Conservation (phyloP, 1,284 basidiomycete species). For the Amylostereum areolatum region DNA sequence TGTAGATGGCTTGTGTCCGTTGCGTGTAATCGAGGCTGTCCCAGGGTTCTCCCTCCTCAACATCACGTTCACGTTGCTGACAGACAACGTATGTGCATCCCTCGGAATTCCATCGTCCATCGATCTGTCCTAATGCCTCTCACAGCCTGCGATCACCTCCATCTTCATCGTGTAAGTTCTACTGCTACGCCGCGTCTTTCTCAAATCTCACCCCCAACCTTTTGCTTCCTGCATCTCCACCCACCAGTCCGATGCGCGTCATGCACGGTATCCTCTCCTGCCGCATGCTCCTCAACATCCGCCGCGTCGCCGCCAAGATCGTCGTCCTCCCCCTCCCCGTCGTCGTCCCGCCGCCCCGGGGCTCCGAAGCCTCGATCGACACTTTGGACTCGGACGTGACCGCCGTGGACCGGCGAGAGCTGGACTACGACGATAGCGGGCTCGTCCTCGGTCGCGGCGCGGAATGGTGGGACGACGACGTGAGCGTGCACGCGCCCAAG, state of each 20-base stretch:
- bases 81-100: background rate
- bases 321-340: too few species aligned
- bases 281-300: conserved; percentile 5
- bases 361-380: too few species aligned
- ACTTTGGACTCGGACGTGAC: too few species aligned
- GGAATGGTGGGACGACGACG: too few species aligned
- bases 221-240: background rate
- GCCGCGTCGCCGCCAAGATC: background rate
- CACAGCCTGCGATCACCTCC: background rate
- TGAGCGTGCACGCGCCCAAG: too few species aligned
- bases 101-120: background rate
- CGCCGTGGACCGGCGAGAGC: too few species aligned
- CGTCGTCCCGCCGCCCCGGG: too few species aligned
- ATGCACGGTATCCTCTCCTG: conserved; percentile 2
- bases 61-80: background rate
- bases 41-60: background rate
- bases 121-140: background rate
- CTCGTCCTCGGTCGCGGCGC: too few species aligned
- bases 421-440: too few species aligned
- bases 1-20: background rate
- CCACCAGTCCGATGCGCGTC: conserved; percentile 1
- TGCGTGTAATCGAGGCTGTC: background rate
- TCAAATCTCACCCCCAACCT: background rate
- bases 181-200: too few species aligned
- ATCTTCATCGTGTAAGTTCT: background rate